Percentiles rank a stretch among this genome's conserved stretches.
These are phyloP conservation scores for Suzukiozyma palmioleophila DNA, from an alignment of 1,139 yeast genomes.

Conservation along the genomic window DNA sequence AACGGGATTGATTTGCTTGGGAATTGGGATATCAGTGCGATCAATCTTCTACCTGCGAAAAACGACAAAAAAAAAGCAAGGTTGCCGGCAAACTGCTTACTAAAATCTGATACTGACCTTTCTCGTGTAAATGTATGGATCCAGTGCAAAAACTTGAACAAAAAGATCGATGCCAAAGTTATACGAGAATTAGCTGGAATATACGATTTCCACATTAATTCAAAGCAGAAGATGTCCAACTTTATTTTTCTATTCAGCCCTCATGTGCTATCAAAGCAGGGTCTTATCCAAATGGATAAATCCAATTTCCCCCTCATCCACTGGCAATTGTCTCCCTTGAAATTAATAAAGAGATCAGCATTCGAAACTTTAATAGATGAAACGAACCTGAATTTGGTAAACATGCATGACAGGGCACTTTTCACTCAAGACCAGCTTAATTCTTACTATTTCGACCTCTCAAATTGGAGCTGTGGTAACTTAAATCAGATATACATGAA, in stretches of 20 bases:
- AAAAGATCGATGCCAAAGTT: slow-evolving; percentile 46
- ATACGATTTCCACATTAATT: slow-evolving; percentile 40
- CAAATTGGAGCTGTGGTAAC: slow-evolving; percentile 35
- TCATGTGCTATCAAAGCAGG: slow-evolving; percentile 55
- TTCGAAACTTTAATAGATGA: not conserved
- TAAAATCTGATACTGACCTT: not conserved
- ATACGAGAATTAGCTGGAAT: slow-evolving; percentile 60
- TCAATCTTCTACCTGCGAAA: slow-evolving; percentile 11
- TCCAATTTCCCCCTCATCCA: slow-evolving; percentile 55
- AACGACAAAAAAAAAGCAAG: not conserved
- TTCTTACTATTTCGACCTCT: not conserved
- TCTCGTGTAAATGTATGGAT: slow-evolving; percentile 34
- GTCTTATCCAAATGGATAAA: slow-evolving; percentile 49
- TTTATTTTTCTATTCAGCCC: slow-evolving; percentile 53
- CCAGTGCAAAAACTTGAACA: slow-evolving; percentile 54
- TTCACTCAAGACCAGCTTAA: not conserved
- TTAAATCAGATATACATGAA: slow-evolving; percentile 44
- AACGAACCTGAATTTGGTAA: not conserved
- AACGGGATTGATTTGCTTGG: slow-evolving; percentile 70
- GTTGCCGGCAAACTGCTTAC: not conserved
- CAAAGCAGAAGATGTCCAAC: slow-evolving; percentile 15
- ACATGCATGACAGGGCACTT: not conserved
- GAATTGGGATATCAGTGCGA: slow-evolving; percentile 46
- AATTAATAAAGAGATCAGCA: slow-evolving; percentile 7
- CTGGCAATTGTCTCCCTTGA: slow-evolving; percentile 35